Evolutionary conservation across 2,329 filamentous ascomycete species (phyloP), one percentile per base, ranked within the genome.

Genomic region (Coniochaeta sp.): DNA sequence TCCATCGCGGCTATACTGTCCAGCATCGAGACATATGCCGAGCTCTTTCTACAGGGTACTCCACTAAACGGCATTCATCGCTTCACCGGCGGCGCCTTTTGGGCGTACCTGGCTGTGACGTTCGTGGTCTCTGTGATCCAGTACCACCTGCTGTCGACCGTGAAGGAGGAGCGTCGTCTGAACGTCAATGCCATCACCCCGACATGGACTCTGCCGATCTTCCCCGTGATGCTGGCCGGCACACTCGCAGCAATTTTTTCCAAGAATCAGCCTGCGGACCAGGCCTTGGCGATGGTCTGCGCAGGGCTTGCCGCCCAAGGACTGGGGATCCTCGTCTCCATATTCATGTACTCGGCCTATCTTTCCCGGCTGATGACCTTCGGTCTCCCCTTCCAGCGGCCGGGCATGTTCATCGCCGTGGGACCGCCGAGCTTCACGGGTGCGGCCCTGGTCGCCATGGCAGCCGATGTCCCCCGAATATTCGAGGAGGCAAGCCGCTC

Each of bases 401-500:
- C 83, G 0, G 84, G 79, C 4, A 84, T 88, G 79, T 88, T 87
- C 72, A 86, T 88, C 66, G 81, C 82, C 54, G 84, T 87, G 40
- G 85, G 84, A 0, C 83, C 84, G 8, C 83, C 83, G 0, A 73
- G 74, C 54, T 71, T 84, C 58, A 74, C 79, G 28, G 72, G 76
- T 17, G 75, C 69, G 1, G 71, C 71, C 6, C 59, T 74, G 8
- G 63, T 81, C 52, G 60, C 65, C 9, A 67, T 72, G 62, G 69
- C 67, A 8, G 54, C 57, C 17, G 72, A 75, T 54, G 58, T 74
- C 14, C 69, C 74, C 12, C 66, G 70, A 36, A 62, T 75, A 24
- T 58, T 72, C 17, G 64, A 47, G 24, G 47, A 52, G 47, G 24
- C 24, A 60, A 61, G 12, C 34, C 62, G 10, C 14, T 16, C 26